A percentile compares a stretch with the other conserved stretches of the same genome.
These are phyloP conservation scores for Verticillium klebahnii DNA, from an alignment of 2,329 filamentous ascomycete genomes.

Conservation along the genomic window DNA sequence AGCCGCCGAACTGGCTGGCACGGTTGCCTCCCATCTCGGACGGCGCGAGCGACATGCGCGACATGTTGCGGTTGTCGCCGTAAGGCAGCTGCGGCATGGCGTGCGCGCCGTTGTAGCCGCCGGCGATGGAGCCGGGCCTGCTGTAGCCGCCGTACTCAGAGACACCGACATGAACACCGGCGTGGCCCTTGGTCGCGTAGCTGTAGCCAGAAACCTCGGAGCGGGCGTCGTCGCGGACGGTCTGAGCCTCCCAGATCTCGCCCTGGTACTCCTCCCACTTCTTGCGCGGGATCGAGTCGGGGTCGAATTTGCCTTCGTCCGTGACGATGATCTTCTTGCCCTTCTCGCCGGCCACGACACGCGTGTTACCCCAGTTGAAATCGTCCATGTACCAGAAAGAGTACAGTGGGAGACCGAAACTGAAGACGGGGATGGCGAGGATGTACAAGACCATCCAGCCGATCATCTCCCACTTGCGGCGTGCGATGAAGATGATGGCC, in stretches of 20 bases:
- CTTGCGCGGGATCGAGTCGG: conserved; percentile 87
- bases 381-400: conserved; percentile 99
- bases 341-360: conserved; percentile 90
- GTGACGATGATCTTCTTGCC: conserved; percentile 90
- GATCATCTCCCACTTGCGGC: conserved; percentile 99
- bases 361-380: conserved; percentile 98
- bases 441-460: conserved; percentile 99
- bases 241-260: conserved; percentile 95
- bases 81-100: conserved; percentile 44
- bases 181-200: conserved; percentile 81
- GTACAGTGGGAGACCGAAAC: conserved; percentile 84
- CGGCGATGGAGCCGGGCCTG: conserved; percentile 50
- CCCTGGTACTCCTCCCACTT: conserved; percentile 99
- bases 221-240: conserved; percentile 70
- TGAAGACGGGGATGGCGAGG: conserved; percentile 84
- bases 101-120: conserved; percentile 28
- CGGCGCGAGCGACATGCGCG: conserved; percentile 75
- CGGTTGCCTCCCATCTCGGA: conserved; percentile 60
- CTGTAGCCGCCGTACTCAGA: conserved; percentile 69
- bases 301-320: conserved; percentile 98
- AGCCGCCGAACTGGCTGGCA: conserved; percentile 57
- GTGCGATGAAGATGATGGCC: conserved; percentile 92
- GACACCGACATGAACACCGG: conserved; percentile 34
- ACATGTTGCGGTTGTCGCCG: conserved; percentile 39
- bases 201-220: conserved; percentile 92